Conservation (phyloP, 768 basidiomycete species). For the Leucosporidium yakuticum region DNA sequence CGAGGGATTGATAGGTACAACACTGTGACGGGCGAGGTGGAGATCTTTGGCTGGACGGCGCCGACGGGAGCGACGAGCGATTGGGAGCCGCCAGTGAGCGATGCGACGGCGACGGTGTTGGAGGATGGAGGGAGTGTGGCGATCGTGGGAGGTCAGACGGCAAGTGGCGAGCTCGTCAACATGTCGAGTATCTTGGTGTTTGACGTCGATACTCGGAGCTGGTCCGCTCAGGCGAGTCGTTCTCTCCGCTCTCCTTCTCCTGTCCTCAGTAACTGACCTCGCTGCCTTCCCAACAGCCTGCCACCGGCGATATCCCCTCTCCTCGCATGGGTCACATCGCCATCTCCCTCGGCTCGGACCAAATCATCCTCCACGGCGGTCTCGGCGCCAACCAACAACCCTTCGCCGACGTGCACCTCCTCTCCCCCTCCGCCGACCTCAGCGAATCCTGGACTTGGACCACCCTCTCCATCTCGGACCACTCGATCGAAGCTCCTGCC, state of each 20-base stretch:
- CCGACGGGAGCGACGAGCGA: background rate
- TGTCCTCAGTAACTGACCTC: background rate
- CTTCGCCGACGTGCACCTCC: conserved; percentile 16
- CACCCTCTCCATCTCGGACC: conserved; percentile 1
- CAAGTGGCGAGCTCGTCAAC: conserved; percentile 20
- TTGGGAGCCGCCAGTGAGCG: conserved; percentile 32
- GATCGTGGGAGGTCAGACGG: conserved; percentile 34
- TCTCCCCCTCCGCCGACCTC: conserved; percentile 14
- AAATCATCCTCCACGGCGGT: conserved; percentile 35
- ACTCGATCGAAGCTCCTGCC: conserved; percentile 11
- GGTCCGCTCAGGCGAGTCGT: conserved; percentile 13
- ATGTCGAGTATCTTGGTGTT: conserved; percentile 22
- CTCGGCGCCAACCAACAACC: conserved; percentile 6
- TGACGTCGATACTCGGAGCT: conserved; percentile 12
- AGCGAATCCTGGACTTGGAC: conserved; percentile 23
- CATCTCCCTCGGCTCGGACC: conserved; percentile 9
- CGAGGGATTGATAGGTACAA: conserved; percentile 33
- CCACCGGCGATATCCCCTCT: conserved; percentile 3
- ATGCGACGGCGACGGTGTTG: conserved; percentile 26
- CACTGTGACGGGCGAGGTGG: conserved; percentile 11
- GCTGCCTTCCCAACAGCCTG: background rate
- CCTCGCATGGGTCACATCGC: conserved; percentile 34
- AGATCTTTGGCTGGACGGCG: conserved; percentile 18
- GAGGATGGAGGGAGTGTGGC: conserved; percentile 7
- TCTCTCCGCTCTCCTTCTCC: background rate